Base-by-base conservation (phyloP, 495 filamentous ascomycete species). In the Massariosphaeria phaeospora region DNA sequence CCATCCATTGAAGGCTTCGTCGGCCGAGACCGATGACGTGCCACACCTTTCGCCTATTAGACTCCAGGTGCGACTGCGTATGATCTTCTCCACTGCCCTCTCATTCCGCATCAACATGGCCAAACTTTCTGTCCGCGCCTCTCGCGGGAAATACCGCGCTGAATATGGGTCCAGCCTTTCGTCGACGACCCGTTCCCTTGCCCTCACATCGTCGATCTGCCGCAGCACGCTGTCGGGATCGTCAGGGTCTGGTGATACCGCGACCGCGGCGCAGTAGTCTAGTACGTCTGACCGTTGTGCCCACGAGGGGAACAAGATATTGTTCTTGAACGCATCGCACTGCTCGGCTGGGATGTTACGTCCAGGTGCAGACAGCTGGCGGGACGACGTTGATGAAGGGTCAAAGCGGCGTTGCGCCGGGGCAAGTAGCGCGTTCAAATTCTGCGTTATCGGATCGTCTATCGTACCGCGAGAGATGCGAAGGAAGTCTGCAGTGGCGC, bases 111-210 rank as follows among this genome's bases (percentile, higher is more conserved):
- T 69, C 39, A 95, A 55, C 27, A 71, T 77, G 10, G 89, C 90
- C 41, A 98, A 66, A 34, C 78, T 79, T 71, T 98, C 88, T 1
- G 91, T 94, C 51, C 91, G 76, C 38, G 87, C 77, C 69, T 97
- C 90, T 38, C 79, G 75, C 0, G 91, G 89, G 55, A 89, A 91
- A 64, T 84, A 95, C 24, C 91, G 76, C 20, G 74, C 88, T 17
- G 85, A 89, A 63, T 98, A 98, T 15, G 93, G 93, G 70, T 98
- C 93, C 49, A 97, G 69, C 52, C 93, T 75, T 68, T 96, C 93
- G 71, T 98, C 76, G 13, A 97, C 84, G 4, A 91, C 76, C 46
- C 83, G 75, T 64, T 95, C 88, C 46, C 83, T 75, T 52, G 86
- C 81, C 55, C 72, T 78, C 31, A 81, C 81, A 24, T 80, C 79